Percentiles rank a stretch among this genome's conserved stretches.
These are phyloP conservation scores for Cyclotella distinguenda DNA, from an alignment of 108 stramenopile genomes.

Conservation along the genomic window DNA sequence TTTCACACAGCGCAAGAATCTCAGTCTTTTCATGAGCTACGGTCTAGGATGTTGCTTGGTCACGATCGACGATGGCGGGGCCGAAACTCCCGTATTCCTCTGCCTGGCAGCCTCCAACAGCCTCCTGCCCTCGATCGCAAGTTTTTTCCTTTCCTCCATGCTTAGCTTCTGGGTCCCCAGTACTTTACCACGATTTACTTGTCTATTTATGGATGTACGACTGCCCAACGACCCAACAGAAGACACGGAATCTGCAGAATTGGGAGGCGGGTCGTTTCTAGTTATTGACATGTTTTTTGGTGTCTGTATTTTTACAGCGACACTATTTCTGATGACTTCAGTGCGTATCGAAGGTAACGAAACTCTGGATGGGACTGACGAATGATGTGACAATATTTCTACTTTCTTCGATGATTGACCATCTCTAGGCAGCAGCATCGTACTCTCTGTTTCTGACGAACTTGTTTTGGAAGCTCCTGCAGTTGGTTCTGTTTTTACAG, in stretches of 20 bases:
- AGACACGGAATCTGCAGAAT: conserved; percentile 27
- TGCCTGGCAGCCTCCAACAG: conserved; percentile 14
- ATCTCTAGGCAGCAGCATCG: too few relatives aligned
- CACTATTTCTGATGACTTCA: neutral
- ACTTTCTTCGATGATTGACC: too few relatives aligned
- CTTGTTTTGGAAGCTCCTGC: too few relatives aligned
- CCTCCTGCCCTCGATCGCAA: conserved; percentile 6
- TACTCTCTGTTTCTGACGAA: too few relatives aligned
- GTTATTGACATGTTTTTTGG: conserved; percentile 5
- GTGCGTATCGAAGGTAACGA: neutral
- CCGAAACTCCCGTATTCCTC: neutral
- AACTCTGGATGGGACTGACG: neutral
- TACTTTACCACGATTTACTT: conserved; percentile 29
- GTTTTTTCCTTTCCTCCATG: conserved; percentile 25
- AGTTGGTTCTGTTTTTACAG: too few relatives aligned
- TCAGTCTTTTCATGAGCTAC: neutral
- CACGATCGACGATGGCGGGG: conserved; percentile 8
- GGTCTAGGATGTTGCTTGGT: neutral
- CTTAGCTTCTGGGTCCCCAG: conserved; percentile 40
- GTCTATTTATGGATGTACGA: conserved; percentile 35
- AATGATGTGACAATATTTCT: too few relatives aligned
- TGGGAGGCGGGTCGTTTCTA: neutral
- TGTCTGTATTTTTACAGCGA: neutral
- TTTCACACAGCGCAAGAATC: too few relatives aligned
- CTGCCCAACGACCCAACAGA: conserved; percentile 42